Base-by-base conservation (phyloP, 306 rosid species). In the Trichosanthes cucumerina region DNA sequence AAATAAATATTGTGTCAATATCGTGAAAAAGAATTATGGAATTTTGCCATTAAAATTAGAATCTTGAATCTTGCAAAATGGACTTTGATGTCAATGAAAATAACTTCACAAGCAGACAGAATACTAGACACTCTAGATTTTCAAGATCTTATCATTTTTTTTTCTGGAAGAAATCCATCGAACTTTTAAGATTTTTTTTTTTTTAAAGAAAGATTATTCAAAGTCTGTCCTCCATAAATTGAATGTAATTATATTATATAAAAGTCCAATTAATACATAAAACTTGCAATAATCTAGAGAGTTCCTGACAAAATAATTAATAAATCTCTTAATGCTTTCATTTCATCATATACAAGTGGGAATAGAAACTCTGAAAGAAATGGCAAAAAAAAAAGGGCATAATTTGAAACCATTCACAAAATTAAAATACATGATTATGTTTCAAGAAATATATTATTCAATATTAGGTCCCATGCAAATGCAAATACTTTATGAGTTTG, bases 281-380 rank as follows among this genome's bases (percentile, higher is more conserved):
- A 62, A 15, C 69, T 21, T 5, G 15, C 5, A 62, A 62, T 15
- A 33, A 18, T 65, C 47, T 36, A 65, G 72, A 65, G 72, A 18
- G 47, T 65, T 18, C 47, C 72, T 36, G 26, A 65, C 24, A 65
- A 36, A 65, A 64, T 65, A 36, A 65, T 65, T 65, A 65, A 19
- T 18, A 65, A 18, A 65, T 65, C 46, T 18, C 7, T 65, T 65
- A 65, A 65, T 65, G 72, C 72, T 65, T 65, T 65, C 72, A 65
- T 65, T 65, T 65, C 72, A 65, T 65, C 72, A n/a, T n/a, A n/a
- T n/a, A 65, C 72, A 65, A 65, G 72, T 36, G 72, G 72, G 72
- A 36, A 65, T 34, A 38, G 26, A 36, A 65, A 9, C 15, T 65
- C 15, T 65, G 68, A 65, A 36, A 65, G 24, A 36, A 36, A 36